Evolutionary conservation across 1,139 yeast genomes (phyloP).

Genomic region (Candida frijolesensis): DNA sequence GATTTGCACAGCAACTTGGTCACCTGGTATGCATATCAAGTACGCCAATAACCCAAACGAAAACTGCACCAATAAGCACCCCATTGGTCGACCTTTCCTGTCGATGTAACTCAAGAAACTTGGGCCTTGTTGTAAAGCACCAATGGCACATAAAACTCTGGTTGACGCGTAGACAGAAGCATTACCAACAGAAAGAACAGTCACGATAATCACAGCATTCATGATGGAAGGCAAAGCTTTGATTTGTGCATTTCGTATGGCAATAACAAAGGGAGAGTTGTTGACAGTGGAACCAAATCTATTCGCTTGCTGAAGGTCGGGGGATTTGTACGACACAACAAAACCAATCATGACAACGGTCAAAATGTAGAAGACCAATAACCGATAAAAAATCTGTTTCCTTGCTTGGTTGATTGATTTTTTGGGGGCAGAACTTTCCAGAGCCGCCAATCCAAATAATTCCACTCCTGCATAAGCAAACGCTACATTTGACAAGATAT

Average conservation of each 20-base stretch:
- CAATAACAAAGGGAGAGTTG: conserved; percentile 45
- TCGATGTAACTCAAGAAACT: conserved; percentile 32
- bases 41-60: conserved; percentile 33
- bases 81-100: conserved; percentile 37
- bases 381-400: conserved; percentile 39
- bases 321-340: conserved; percentile 31
- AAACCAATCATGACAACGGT: conserved; percentile 34
- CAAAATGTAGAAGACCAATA: conserved; percentile 32
- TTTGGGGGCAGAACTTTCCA: conserved; percentile 36
- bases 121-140: conserved; percentile 39
- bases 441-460: conserved; percentile 39
- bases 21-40: conserved; percentile 33
- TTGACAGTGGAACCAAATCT: conserved; percentile 25
- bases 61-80: conserved; percentile 28
- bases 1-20: conserved; percentile 18
- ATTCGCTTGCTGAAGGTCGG: conserved; percentile 17
- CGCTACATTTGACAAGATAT: conserved; percentile 26
- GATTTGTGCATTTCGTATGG: conserved; percentile 34
- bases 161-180: conserved; percentile 41
- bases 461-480: conserved; percentile 32
- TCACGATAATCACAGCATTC: conserved; percentile 34
- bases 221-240: conserved; percentile 35
- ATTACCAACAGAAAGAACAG: conserved; percentile 37
- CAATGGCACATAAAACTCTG: conserved; percentile 37
- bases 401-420: conserved; percentile 36